phyloP scores from a whole-genome alignment of 257 asterid genomes.

The Forsythia suspensa region DNA sequence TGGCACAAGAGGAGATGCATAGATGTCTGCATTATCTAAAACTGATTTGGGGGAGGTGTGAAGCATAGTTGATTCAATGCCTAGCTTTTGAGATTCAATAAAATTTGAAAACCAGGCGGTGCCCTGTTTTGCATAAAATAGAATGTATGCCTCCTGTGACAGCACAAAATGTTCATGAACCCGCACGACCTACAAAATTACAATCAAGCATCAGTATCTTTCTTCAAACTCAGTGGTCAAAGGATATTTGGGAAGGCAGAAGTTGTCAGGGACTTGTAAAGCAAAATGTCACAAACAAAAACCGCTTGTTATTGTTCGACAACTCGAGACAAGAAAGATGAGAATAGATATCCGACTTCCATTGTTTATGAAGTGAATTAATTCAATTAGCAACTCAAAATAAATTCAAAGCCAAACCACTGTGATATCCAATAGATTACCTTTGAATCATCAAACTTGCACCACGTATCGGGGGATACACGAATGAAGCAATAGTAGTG shows the following conservation, averaged over 20 bases:
- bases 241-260: neutral
- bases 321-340: slow-evolving; percentile 7
- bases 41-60: slow-evolving; percentile 86
- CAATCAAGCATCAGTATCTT: slow-evolving; percentile 16
- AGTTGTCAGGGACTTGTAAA: neutral
- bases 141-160: slow-evolving; percentile 86
- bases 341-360: neutral
- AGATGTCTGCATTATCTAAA: slow-evolving; percentile 44
- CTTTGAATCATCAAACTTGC: slow-evolving; percentile 81
- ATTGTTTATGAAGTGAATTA: neutral
- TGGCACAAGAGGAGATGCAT: slow-evolving; percentile 30
- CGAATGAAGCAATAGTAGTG: slow-evolving; percentile 85
- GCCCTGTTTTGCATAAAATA: slow-evolving; percentile 73
- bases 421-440: slow-evolving; percentile 31
- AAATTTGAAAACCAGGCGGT: slow-evolving; percentile 72
- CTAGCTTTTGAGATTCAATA: slow-evolving; percentile 44
- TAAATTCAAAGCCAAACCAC: neutral
- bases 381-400: neutral
- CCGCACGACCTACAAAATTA: slow-evolving; percentile 47
- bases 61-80: slow-evolving; percentile 27
- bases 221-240: neutral
- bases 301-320: neutral
- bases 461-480: slow-evolving; percentile 62
- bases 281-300: neutral
- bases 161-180: slow-evolving; percentile 68